Percentiles rank a stretch among this genome's conserved stretches.
These are phyloP conservation scores for Debaryomycetaceae sp. DNA, from an alignment of 1,139 yeast species.

Conservation along the genomic window DNA sequence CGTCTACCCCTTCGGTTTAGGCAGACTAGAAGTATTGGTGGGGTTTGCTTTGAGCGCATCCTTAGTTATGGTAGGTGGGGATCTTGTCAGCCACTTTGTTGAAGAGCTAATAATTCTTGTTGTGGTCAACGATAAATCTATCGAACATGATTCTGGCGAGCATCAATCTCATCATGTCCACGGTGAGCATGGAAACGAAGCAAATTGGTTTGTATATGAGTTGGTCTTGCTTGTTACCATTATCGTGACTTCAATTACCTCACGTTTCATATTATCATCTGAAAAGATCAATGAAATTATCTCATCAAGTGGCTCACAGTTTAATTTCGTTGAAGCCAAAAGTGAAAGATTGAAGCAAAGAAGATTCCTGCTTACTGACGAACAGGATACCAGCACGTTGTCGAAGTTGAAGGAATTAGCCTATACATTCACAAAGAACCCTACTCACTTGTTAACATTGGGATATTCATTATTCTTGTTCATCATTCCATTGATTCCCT, in stretches of 20 bases:
- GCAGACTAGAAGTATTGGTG: slow-evolving; percentile 78
- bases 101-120: slow-evolving; percentile 65
- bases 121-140: slow-evolving; percentile 29
- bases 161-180: slow-evolving; percentile 54
- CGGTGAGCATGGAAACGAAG: slow-evolving; percentile 33
- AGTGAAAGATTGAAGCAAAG: slow-evolving; percentile 4
- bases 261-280: slow-evolving; percentile 32
- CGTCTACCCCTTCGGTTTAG: slow-evolving; percentile 87
- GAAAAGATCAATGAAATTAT: slow-evolving; percentile 36
- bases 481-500: slow-evolving; percentile 32
- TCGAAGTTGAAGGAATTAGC: slow-evolving; percentile 7
- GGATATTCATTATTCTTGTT: slow-evolving; percentile 44
- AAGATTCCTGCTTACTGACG: not conserved
- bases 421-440: slow-evolving; percentile 39
- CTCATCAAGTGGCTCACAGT: slow-evolving; percentile 9
- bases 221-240: slow-evolving; percentile 24
- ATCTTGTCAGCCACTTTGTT: slow-evolving; percentile 75
- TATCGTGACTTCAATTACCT: slow-evolving; percentile 32
- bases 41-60: slow-evolving; percentile 87
- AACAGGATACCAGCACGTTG: not conserved
- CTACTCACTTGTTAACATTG: slow-evolving; percentile 63
- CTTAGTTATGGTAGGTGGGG: slow-evolving; percentile 86
- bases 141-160: slow-evolving; percentile 22
- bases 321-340: slow-evolving; percentile 5
- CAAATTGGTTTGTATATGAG: slow-evolving; percentile 33